These are phyloP conservation scores for Clavispora phyllophila DNA, from an alignment of 805 yeast genomes.

Conservation along the genomic window DNA sequence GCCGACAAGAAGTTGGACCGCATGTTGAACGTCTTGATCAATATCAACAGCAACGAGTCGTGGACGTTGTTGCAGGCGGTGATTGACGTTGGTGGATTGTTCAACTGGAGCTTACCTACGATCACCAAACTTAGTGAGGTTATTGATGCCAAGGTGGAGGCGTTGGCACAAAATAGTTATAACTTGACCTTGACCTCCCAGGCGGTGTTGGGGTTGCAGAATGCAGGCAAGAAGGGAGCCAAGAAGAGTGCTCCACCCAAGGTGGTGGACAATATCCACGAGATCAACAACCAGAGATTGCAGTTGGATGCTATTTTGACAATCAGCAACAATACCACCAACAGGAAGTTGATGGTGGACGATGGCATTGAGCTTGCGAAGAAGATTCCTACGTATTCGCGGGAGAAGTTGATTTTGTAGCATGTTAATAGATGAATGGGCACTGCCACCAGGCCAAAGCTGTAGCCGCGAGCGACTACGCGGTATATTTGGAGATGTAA, in stretches of 20 bases:
- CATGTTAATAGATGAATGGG: background rate
- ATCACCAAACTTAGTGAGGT: constrained; percentile 40
- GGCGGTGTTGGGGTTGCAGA: constrained; percentile 27
- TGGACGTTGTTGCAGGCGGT: constrained; percentile 59
- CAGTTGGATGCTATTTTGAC: constrained; percentile 33
- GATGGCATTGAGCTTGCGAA: constrained; percentile 26
- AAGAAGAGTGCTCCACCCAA: constrained; percentile 16
- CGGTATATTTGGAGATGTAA: too few species aligned
- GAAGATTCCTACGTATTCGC: constrained; percentile 50
- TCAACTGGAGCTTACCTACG: constrained; percentile 55
- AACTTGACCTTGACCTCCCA: constrained; percentile 45
- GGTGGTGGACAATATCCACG: constrained; percentile 22
- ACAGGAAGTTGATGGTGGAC: constrained; percentile 24
- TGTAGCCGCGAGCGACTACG: too few species aligned
- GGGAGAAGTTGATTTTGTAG: constrained; percentile 44
- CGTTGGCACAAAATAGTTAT: constrained; percentile 38
- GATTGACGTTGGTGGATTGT: constrained; percentile 69
- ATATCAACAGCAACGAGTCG: constrained; percentile 44
- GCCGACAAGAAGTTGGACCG: constrained; percentile 32
- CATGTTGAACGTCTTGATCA: constrained; percentile 26
- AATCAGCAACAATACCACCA: constrained; percentile 23
- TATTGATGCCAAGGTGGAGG: constrained; percentile 45
- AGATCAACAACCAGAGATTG: constrained; percentile 22
- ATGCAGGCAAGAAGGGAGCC: constrained; percentile 20
- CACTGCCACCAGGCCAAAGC: background rate